Evolutionary conservation across 441 rosid genomes (phyloP), one percentile per base, ranked within the genome.

Genomic region (Iberis amara): DNA sequence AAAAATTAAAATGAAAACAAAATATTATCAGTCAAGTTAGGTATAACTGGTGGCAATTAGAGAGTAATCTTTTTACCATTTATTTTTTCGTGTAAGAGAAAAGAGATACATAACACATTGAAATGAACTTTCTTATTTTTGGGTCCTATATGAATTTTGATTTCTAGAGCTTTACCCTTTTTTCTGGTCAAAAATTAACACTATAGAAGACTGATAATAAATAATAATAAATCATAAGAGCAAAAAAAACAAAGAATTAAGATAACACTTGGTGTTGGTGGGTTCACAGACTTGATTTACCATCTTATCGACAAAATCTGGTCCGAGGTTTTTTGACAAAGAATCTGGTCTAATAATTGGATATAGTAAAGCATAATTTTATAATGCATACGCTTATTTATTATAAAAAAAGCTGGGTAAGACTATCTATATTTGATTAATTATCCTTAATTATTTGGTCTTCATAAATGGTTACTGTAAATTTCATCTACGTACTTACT

Each of bases 41-140:
- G 13, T n/a, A 41, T 57, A 1, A 30, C 32, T 30, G 8, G 52
- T 42, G 40, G 62, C 62, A 50, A 61, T 52, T 27, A 10, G 49
- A n/a, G n/a, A n/a, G n/a, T n/a, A n/a, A n/a, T n/a, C n/a, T n/a
- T n/a, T n/a, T n/a, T n/a, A n/a, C n/a, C n/a, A n/a, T 4, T 11
- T 28, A 6, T 59, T 51, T 12, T 40, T 23, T 27, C 52, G 52
- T 36, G 23, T 14, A 31, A 61, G 2, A 10, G n/a, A 53, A 40
- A 40, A 11, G 41, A 21, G 46, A 2, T 5, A 30, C 6, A 28
- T 14, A 33, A 32, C 24, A 13, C 12, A 49, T n/a, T 14, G 11
- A 42, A 12, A 31, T 37, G 48, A 33, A 48, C 27, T 49, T 56
- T 28, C 32, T 15, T 9, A 36, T n/a, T 41, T 8, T 35, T 41